Conservation (phyloP, 2,329 filamentous ascomycete genomes). For the Fusarium sp. region DNA sequence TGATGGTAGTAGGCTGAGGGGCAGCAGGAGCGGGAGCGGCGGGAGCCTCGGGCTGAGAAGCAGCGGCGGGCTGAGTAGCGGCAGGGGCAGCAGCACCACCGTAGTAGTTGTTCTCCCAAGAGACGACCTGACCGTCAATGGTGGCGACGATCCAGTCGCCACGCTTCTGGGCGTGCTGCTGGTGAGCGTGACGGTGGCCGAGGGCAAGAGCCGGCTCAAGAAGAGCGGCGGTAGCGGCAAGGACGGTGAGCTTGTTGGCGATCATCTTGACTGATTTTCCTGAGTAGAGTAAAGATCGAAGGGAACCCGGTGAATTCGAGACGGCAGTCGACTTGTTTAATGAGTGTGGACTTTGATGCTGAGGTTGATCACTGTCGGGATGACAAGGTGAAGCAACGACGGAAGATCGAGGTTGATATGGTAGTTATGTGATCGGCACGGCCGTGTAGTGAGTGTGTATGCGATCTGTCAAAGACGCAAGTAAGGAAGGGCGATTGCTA, state of each 20-base stretch:
- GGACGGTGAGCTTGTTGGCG: slow-evolving; percentile 57
- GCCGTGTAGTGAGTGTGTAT: slow-evolving; percentile 51
- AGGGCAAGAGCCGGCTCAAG: slow-evolving; percentile 59
- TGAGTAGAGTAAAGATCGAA: slow-evolving; percentile 4
- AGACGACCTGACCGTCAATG: slow-evolving; percentile 51
- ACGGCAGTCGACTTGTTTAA: slow-evolving; percentile 27
- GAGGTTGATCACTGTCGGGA: slow-evolving; percentile 39
- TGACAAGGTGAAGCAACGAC: slow-evolving; percentile 32
- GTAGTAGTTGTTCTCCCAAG: slow-evolving; percentile 56
- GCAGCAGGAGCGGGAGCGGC: slow-evolving; percentile 24
- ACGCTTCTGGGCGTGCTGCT: slow-evolving; percentile 50
- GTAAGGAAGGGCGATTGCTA: slow-evolving; percentile 48
- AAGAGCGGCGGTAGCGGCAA: slow-evolving; percentile 60
- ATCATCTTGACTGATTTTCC: slow-evolving; percentile 54
- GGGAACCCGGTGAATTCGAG: slow-evolving; percentile 12
- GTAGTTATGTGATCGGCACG: slow-evolving; percentile 50
- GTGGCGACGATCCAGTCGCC: slow-evolving; percentile 55
- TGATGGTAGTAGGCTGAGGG: slow-evolving; percentile 42
- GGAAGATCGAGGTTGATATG: slow-evolving; percentile 38
- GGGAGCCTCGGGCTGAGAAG: slow-evolving; percentile 19
- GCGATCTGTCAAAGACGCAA: slow-evolving; percentile 67
- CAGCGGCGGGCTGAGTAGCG: slow-evolving; percentile 37
- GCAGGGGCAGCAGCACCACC: slow-evolving; percentile 45
- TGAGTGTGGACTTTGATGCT: slow-evolving; percentile 33
- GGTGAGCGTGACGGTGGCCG: slow-evolving; percentile 58